Base-by-base conservation (phyloP, 176 grass and related monocot species). In the Themeda triandra region DNA sequence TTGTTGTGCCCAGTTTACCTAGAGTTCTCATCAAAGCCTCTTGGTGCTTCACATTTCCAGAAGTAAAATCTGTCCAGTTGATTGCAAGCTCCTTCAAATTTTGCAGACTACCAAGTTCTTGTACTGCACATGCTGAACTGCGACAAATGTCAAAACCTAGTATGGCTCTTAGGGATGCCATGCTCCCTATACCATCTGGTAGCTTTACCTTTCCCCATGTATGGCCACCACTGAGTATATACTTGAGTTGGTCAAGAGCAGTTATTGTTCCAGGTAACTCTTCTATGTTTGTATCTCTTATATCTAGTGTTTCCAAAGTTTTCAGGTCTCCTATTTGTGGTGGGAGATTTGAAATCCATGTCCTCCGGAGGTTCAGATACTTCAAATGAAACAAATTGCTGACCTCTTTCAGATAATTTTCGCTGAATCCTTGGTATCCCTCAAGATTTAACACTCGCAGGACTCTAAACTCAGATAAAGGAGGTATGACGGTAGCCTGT, bases 171-270 rank as follows among this genome's bases (percentile, higher is more conserved):
- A 80, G 76, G 30, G 76, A 80, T 65, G 40, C 10, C 85, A 86
- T 74, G 23, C 4, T 80, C 12, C 58, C 69, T 80, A 66, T 66
- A 32, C 76, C 85, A 41, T 80, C 58, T 66, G 69, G 77, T 86
- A 86, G 31, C 77, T 80, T 80, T 80, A 86, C 17, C 73, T 78
- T 86, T 12, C 77, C 56, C 69, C 84, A 86, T 80, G 41, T 41
- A 56, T 86, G 13, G 6, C 69, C 77, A 86, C 84, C 68, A 40
- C 68, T 71, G 79, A 86, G 13, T 80, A 74, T 74, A 63, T 85
- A 28, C 36, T 69, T 76, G 6, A 42, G 45, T 81, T 81, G 19
- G 21, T 18, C 3, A 81, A 81, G 79, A 18, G 64, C 23, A 54
- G 64, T 69, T 13, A 82, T 58, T 3, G 33, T 70, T 71, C 9